A percentile compares a stretch with the other conserved stretches of the same genome.
Conservation (phyloP, 2,329 filamentous ascomycete genomes). For the Hansfordia pulvinata region DNA sequence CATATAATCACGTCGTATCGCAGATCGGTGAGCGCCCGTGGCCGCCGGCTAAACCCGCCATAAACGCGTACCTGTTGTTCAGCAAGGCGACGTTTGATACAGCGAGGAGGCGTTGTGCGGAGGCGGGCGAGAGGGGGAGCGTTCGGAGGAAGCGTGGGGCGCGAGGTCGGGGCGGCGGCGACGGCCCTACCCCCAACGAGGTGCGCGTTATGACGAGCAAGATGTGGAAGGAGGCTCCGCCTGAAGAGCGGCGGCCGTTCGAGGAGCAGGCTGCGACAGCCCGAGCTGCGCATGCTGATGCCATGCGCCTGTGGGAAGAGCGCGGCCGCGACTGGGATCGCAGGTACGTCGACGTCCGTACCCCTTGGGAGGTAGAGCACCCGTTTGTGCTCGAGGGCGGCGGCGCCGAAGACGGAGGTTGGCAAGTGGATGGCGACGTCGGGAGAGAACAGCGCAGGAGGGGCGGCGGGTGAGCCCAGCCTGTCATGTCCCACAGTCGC, state of each 20-base stretch:
- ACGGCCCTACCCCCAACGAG: slow-evolving; percentile 58
- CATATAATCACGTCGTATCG: slow-evolving; percentile 35
- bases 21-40: slow-evolving; percentile 62
- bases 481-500: no score
- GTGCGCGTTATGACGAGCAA: slow-evolving; percentile 75
- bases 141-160: slow-evolving; percentile 45
- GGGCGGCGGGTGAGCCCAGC: no score
- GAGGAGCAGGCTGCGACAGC: slow-evolving; percentile 60
- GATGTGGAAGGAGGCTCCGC: slow-evolving; percentile 73
- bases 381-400: slow-evolving; percentile 23
- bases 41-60: slow-evolving; percentile 58
- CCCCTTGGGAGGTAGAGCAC: slow-evolving; percentile 37
- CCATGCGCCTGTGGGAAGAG: slow-evolving; percentile 44
- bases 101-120: slow-evolving; percentile 46
- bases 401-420: no score
- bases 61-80: slow-evolving; percentile 82
- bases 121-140: no score
- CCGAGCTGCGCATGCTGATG: slow-evolving; percentile 49
- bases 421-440: no score
- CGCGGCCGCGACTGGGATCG: slow-evolving; percentile 60
- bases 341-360: slow-evolving; percentile 41
- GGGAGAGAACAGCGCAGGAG: no score
- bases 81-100: slow-evolving; percentile 65
- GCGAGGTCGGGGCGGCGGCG: slow-evolving; percentile 48
- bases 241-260: slow-evolving; percentile 63